These are phyloP conservation scores for Sungouiella thailandica DNA, from an alignment of 805 yeast genomes.

Conservation along the genomic window DNA sequence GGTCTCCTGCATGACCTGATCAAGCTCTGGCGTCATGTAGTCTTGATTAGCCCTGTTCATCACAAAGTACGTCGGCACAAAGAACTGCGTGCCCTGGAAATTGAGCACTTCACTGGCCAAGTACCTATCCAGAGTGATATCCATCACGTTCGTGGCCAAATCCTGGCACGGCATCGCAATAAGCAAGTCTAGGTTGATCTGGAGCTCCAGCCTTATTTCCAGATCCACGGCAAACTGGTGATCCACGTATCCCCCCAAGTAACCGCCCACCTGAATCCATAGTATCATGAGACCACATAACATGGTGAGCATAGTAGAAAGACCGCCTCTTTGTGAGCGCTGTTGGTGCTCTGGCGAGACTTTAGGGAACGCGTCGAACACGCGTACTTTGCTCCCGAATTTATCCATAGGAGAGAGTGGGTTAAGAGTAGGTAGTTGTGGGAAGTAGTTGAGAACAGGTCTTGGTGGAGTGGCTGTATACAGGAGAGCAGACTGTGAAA, in stretches of 20 bases:
- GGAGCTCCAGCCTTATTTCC: conserved; percentile 49
- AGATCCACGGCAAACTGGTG: conserved; percentile 75
- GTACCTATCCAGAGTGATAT: conserved; percentile 70
- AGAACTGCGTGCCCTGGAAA: conserved; percentile 60
- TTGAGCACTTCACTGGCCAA: conserved; percentile 73
- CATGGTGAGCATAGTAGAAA: conserved; percentile 62
- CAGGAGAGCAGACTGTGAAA: too few species aligned
- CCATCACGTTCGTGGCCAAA: conserved; percentile 71
- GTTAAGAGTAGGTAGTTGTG: too few species aligned
- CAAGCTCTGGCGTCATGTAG: conserved; percentile 59
- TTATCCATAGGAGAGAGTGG: conserved; percentile 31
- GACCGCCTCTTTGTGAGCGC: conserved; percentile 72
- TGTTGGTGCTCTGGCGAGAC: conserved; percentile 54
- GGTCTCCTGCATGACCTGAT: conserved; percentile 60
- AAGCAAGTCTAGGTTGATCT: conserved; percentile 72
- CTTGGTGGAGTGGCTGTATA: too few species aligned
- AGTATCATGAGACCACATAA: conserved; percentile 59
- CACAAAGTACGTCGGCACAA: conserved; percentile 45
- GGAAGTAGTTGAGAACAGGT: too few species aligned
- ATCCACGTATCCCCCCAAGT: conserved; percentile 74
- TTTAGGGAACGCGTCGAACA: conserved; percentile 45
- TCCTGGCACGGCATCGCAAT: conserved; percentile 81
- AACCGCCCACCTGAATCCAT: conserved; percentile 84
- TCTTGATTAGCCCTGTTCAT: conserved; percentile 42
- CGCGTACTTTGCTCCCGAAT: conserved; percentile 35